Base-by-base conservation (phyloP, 345 rosid species). In the Orychophragmus violaceus region DNA sequence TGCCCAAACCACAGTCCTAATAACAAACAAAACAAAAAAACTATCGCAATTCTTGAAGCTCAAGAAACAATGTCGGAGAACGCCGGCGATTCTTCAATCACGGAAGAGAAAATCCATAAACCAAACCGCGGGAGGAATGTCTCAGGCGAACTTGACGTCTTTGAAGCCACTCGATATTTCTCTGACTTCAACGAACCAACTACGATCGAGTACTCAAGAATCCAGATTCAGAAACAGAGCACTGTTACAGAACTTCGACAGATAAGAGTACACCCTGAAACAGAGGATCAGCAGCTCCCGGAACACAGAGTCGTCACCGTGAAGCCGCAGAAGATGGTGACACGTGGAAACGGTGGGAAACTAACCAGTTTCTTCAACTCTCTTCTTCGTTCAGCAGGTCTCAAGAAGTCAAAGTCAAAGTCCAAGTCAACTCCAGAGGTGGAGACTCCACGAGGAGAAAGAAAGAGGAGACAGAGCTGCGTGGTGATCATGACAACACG, bases 91-190 rank as follows among this genome's bases (percentile, higher is more conserved):
- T 67, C 59, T 33, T 61, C 59, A 51, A 24, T 44, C 19, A 28
- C 35, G 8, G 65, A 48, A 52, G 70, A 46, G 33, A 57, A 9
- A 21, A 46, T 48, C 14, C 14, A 76, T 69, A 86, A 77, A 56
- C 58, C 86, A 5, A 71, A 78, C 68, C 82, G 77, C 49, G 66
- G 71, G 30, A 71, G 92, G 56, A 82, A 84, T 4, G 82, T 82
- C 55, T 93, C 98, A 14, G 87, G 82, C 5, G 98, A 93, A 83
- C 88, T 93, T 48, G 96, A 82, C 62, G 96, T 93, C 23, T 93
- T 93, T n/a, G 94, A 93, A 79, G 98, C 98, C 2, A 81, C 91
- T 10, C 62, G 78, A 51, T 90, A 93, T 66, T 90, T 90, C 83
- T 87, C 94, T 3, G 96, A 82, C 21, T 79, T 79, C 81, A 72